Base-by-base conservation (phyloP, 768 basidiomycete genomes). In the Amanita rimosa region DNA sequence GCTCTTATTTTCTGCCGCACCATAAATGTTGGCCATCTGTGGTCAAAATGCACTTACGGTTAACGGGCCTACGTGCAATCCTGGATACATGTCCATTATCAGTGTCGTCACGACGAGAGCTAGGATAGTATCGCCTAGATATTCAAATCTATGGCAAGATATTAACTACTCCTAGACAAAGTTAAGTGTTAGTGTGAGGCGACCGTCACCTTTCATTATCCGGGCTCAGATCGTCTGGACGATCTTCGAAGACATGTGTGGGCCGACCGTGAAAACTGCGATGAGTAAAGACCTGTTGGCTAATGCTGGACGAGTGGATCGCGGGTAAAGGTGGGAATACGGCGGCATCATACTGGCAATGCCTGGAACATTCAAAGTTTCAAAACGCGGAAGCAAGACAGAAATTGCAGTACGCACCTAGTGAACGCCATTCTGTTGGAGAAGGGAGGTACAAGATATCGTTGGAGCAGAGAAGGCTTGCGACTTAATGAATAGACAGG, bases 191-290 rank as follows among this genome's bases (percentile, higher is more conserved):
- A 6, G 27, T 9, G 17, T 16, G 27, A 24, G n/a, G n/a, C n/a
- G n/a, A n/a, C n/a, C n/a, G n/a, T 55, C 48, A 86, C 87, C 77
- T 83, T 66, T 90, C 87, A 53, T 90, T 89, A 59, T 90, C 87
- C 5, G 85, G 86, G 44, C 82, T 83, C 2, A 74, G 80, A 62
- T 90, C 86, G 53, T 76, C 69, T 0, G 71, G 75, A 33, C 67
- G 71, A 61, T 90, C 87, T 59, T 90, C 87, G 54, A 90, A 90
- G 21, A 85, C 67, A 55, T 84, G 78, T 6, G 76, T 80, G 0
- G 85, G 84, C 2, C 87, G 71, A 0, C 75, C 86, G 56, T 69
- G 75, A 57, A 70, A 75, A 59, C 81, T 83, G 31, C 85, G 79
- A 58, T 90, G 87, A 1, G 87, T 90, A 58, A 85, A 89, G 1